Percentiles rank a stretch among this genome's conserved stretches.
Conservation (phyloP, 1,284 basidiomycete species). For the Rhizoctonia solani region DNA sequence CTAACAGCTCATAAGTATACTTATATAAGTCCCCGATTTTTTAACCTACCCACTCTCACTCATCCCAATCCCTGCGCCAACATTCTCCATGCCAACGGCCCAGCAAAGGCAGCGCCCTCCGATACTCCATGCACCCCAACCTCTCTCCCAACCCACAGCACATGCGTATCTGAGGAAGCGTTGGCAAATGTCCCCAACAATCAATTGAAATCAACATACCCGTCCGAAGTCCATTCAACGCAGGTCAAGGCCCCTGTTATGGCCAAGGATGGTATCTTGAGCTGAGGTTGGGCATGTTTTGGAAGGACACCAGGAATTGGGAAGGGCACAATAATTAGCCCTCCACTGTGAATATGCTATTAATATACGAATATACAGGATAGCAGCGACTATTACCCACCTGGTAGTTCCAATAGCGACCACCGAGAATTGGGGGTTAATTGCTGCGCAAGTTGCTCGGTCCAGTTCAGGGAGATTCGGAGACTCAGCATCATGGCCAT, state of each 20-base stretch:
- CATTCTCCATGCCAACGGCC: conserved; percentile 70
- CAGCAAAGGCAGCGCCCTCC: conserved; percentile 84
- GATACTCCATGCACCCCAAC: conserved; percentile 91
- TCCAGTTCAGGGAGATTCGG: conserved; percentile 48
- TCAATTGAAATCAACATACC: conserved; percentile 49
- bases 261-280: conserved; percentile 56
- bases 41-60: conserved; percentile 51
- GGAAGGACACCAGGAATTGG: conserved; percentile 59
- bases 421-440: conserved; percentile 85
- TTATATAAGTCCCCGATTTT: conserved; percentile 39
- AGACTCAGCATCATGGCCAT: conserved; percentile 4
- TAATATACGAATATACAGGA: background rate
- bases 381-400: conserved; percentile 48
- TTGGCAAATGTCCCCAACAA: background rate
- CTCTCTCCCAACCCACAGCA: conserved; percentile 91
- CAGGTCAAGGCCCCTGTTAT: conserved; percentile 72
- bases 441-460: conserved; percentile 60
- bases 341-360: conserved; percentile 52
- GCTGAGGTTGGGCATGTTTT: conserved; percentile 54
- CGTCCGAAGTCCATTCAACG: conserved; percentile 93
- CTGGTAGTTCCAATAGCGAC: conserved; percentile 79
- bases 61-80: conserved; percentile 52
- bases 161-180: conserved; percentile 61
- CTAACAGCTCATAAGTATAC: conserved; percentile 45
- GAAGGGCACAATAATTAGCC: conserved; percentile 65